Percentiles rank a stretch among this genome's conserved stretches.
Conservation (phyloP, 2,329 filamentous ascomycete genomes). For the Cladorrhinum sp. region DNA sequence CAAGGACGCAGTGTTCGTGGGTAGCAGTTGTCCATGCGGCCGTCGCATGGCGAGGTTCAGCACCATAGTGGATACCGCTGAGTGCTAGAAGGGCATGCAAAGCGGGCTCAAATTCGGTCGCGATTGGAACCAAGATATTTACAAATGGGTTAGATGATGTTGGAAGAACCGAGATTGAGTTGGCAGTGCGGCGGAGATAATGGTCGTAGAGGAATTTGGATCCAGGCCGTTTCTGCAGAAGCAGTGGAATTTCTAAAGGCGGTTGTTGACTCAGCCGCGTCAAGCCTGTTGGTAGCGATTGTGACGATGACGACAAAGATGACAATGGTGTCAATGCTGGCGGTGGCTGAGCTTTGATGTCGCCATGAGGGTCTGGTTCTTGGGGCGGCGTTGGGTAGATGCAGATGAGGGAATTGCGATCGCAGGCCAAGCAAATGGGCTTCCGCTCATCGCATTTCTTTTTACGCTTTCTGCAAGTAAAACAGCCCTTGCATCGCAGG, state of each 20-base stretch:
- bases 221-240: background rate
- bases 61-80: background rate
- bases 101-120: background rate
- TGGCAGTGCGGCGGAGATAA: background rate
- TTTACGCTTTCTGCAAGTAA: background rate
- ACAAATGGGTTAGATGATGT: background rate
- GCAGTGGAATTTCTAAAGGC: background rate
- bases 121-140: background rate
- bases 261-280: background rate
- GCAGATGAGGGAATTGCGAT: constrained; percentile 1
- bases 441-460: constrained; percentile 1
- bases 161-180: background rate
- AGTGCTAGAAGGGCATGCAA: background rate
- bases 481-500: background rate
- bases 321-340: too few relatives aligned
- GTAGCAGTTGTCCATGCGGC: background rate
- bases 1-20: background rate
- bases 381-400: background rate
- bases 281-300: background rate
- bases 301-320: background rate
- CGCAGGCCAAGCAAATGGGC: background rate
- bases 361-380: background rate
- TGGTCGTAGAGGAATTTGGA: background rate
- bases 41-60: background rate
- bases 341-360: background rate